Conservation (phyloP, 257 asterid species). For the Forsythia viridissima region DNA sequence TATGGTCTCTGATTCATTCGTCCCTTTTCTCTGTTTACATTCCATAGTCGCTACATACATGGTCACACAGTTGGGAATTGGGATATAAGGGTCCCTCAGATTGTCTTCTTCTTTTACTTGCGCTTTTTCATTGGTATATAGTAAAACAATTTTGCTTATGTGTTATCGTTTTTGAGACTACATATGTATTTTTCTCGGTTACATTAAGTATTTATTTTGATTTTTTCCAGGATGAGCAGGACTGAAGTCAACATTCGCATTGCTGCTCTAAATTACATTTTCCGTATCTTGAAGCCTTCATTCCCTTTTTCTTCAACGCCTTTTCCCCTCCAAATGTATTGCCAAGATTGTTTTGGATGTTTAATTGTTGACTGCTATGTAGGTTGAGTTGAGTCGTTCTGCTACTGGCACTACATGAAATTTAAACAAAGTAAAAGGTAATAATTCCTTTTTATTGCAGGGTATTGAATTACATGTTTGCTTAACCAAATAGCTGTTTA, state of each 20-base stretch:
- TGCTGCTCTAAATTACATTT: background rate
- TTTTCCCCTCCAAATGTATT: background rate
- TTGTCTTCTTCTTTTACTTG: background rate
- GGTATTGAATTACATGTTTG: background rate
- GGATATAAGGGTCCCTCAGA: background rate
- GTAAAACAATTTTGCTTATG: background rate
- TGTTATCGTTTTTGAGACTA: background rate
- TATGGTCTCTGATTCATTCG: background rate
- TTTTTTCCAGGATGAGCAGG: background rate
- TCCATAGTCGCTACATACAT: background rate
- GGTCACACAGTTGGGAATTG: background rate
- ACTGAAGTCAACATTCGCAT: background rate
- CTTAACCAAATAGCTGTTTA: background rate
- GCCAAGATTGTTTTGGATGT: constrained; percentile 1
- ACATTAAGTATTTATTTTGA: background rate
- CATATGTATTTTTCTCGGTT: background rate
- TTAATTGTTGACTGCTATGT: background rate
- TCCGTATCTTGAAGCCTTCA: background rate
- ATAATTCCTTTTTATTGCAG: background rate
- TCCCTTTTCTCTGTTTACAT: too few relatives aligned
- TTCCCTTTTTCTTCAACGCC: background rate
- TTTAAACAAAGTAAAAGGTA: background rate
- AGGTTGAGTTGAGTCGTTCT: background rate
- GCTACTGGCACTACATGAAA: background rate
- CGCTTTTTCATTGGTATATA: background rate